phyloP scores from a whole-genome alignment of 2,329 filamentous ascomycete genomes.

The Fusarium palustre region DNA sequence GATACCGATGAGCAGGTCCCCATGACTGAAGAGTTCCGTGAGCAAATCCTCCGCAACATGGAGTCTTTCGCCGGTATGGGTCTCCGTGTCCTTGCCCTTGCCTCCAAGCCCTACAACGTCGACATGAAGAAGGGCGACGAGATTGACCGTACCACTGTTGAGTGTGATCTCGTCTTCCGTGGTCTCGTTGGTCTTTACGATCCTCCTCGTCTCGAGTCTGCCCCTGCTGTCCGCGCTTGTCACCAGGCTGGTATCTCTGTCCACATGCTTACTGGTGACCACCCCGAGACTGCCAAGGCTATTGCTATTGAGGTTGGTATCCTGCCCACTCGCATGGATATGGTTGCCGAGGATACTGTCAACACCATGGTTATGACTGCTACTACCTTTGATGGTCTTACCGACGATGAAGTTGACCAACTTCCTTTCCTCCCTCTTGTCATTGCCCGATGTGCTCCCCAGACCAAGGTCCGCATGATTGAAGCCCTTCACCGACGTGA shows the following conservation, averaged over 20 bases:
- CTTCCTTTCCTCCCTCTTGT: conserved; percentile 75
- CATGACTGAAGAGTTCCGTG: conserved; percentile 64
- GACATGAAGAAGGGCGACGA: conserved; percentile 57
- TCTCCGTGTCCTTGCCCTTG: conserved; percentile 75
- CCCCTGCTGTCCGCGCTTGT: conserved; percentile 67
- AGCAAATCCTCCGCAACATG: conserved; percentile 72
- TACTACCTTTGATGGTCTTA: conserved; percentile 71
- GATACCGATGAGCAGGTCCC: conserved; percentile 52
- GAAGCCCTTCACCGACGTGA: conserved; percentile 75
- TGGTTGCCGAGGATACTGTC: conserved; percentile 64
- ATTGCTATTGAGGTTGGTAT: conserved; percentile 73
- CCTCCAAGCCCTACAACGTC: conserved; percentile 57
- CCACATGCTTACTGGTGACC: conserved; percentile 76
- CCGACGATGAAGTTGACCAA: conserved; percentile 71
- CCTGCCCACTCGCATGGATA: conserved; percentile 61
- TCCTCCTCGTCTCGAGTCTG: conserved; percentile 75
- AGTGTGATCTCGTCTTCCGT: conserved; percentile 71
- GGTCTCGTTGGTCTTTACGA: conserved; percentile 79
- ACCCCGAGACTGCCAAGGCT: conserved; percentile 71
- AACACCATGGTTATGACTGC: conserved; percentile 73
- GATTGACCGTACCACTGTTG: conserved; percentile 65
- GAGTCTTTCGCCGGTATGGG: conserved; percentile 71
- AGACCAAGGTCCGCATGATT: conserved; percentile 80
- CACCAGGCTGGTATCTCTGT: conserved; percentile 73
- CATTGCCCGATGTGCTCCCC: conserved; percentile 75